Base-by-base conservation (phyloP, 2,329 filamentous ascomycete species). In the Xylariaceae sp. region DNA sequence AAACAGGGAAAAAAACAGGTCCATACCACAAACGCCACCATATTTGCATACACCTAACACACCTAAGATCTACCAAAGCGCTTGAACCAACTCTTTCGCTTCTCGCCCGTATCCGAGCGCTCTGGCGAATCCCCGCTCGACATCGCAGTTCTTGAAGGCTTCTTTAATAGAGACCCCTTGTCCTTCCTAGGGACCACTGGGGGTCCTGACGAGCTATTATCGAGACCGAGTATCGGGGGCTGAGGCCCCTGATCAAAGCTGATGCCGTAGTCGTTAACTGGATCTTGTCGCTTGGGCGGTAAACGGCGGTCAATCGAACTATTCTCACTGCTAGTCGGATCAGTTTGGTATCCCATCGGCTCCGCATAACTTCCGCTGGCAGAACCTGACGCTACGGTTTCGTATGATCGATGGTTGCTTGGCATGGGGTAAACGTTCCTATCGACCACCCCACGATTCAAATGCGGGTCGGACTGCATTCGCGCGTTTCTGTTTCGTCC, bases 31-130 rank as follows among this genome's bases (percentile, higher is more conserved):
- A 42, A 52, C 48, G 46, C 49, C 48, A 43, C 50, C 51, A 41
- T 41, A 44, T 56, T 48, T 45, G 40, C 37, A 44, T 46, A 37
- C 32, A 19, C 18, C 10, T n/a, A 21, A 44, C 18, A 32, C 40
- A 19, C 45, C 69, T 73, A 76, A 52, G 72, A 71, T 26, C 81
- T 92, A 80, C 89, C 95, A 73, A 96, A 95, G 52, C 87, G 85
- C 70, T 89, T 86, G 67, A 98, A 87, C 91, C 93, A 96, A 71
- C 92, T 95, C 81, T 92, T 93, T 62, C 90, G 83, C 81, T 96
- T 96, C 58, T 92, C 89, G 12, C 70, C 69, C 19, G 65, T 59
- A 2, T 70, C 69, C 5, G 73, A 70, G 45, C 72, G 67, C 52
- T 69, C 64, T 61, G 72, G 52, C 7, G 67, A 56, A 18, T 61